Conservation (phyloP, 768 basidiomycete species). For the Mycena haematopus region DNA sequence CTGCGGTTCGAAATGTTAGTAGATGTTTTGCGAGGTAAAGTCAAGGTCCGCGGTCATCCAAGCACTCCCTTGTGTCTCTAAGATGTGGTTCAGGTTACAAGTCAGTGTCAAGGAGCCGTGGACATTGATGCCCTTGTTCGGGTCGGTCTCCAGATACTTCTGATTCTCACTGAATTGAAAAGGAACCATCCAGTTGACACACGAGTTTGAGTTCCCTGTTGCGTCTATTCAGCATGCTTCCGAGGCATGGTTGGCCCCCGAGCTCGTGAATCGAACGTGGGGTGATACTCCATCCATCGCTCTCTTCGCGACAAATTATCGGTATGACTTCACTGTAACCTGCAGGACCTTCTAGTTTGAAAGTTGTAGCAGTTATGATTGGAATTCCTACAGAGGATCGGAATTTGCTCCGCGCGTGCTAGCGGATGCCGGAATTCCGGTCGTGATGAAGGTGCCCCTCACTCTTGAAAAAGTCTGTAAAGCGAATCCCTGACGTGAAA, state of each 20-base stretch:
- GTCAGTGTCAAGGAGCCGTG: slow-evolving; percentile 75
- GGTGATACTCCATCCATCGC: slow-evolving; percentile 74
- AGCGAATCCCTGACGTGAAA: background rate
- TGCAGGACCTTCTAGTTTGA: background rate
- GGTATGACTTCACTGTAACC: slow-evolving; percentile 40
- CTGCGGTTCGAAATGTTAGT: slow-evolving; percentile 79
- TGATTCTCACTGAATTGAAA: background rate
- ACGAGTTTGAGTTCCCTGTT: slow-evolving; percentile 88
- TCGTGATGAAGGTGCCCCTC: slow-evolving; percentile 62
- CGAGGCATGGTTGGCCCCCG: slow-evolving; percentile 90
- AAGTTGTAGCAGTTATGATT: slow-evolving; percentile 45
- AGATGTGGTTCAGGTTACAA: slow-evolving; percentile 52
- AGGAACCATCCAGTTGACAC: slow-evolving; percentile 66
- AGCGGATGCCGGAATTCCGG: slow-evolving; percentile 59
- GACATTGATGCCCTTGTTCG: slow-evolving; percentile 75
- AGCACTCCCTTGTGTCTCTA: background rate
- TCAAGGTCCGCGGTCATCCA: slow-evolving; percentile 59
- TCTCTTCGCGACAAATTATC: slow-evolving; percentile 79
- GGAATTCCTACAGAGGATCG: slow-evolving; percentile 67
- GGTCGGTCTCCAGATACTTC: slow-evolving; percentile 46
- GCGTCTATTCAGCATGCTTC: slow-evolving; percentile 88
- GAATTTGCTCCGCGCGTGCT: slow-evolving; percentile 56
- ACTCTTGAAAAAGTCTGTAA: background rate
- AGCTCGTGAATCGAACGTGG: slow-evolving; percentile 73
- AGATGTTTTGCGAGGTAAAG: slow-evolving; percentile 84